Evolutionary conservation across 805 yeast genomes (phyloP).

Genomic region (Teunomyces tritomae): DNA sequence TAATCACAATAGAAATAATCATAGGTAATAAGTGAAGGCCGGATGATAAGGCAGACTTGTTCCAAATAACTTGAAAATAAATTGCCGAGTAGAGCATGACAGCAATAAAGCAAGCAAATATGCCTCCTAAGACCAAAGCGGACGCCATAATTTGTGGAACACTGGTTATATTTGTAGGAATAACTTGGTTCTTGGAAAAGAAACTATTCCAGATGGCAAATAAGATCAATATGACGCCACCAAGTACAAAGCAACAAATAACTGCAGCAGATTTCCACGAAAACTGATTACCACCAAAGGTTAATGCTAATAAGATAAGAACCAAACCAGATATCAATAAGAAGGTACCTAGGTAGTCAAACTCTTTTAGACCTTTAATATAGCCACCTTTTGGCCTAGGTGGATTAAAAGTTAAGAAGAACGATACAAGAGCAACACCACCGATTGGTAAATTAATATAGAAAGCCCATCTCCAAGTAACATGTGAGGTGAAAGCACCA

Average conservation of each 20-base stretch:
- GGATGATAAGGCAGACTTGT: slow-evolving; percentile 39
- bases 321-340: slow-evolving; percentile 19
- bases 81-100: slow-evolving; percentile 31
- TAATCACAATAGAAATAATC: slow-evolving; percentile 36
- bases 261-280: slow-evolving; percentile 23
- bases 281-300: slow-evolving; percentile 20
- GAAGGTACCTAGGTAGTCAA: slow-evolving; percentile 20
- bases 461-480: slow-evolving; percentile 27
- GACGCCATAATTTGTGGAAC: slow-evolving; percentile 14
- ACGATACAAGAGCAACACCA: slow-evolving; percentile 16
- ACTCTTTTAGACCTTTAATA: slow-evolving; percentile 10
- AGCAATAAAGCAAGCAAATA: slow-evolving; percentile 19
- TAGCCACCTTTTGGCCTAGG: slow-evolving; percentile 8
- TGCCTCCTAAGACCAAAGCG: slow-evolving; percentile 11
- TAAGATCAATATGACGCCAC: slow-evolving; percentile 14
- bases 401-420: slow-evolving; percentile 18
- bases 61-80: slow-evolving; percentile 50
- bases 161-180: slow-evolving; percentile 15
- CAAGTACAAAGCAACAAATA: slow-evolving; percentile 21
- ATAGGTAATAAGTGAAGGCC: slow-evolving; percentile 47
- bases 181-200: slow-evolving; percentile 16
- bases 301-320: slow-evolving; percentile 19
- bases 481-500: slow-evolving; percentile 23
- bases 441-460: slow-evolving; percentile 27
- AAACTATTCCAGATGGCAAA: slow-evolving; percentile 18